Base-by-base conservation (phyloP, 345 rosid genomes). In the Aquilaria yunnanensis region DNA sequence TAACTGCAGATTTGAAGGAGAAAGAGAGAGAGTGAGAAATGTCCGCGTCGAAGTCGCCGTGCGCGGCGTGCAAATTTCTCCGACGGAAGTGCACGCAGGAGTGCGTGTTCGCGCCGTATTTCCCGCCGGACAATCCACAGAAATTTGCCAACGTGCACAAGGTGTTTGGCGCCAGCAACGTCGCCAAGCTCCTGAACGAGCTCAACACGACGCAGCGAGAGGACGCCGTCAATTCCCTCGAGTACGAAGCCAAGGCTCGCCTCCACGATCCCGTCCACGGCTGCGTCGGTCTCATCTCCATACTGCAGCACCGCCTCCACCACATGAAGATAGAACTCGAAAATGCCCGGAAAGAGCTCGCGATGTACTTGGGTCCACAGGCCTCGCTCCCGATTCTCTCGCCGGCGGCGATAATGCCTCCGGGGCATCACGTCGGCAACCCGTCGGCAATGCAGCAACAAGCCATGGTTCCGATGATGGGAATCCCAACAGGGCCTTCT, bases 201-300 rank as follows among this genome's bases (percentile, higher is more conserved):
- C 84, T 90, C 32, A 63, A 72, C 13, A 68, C 80, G 16, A 10
- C 62, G 0, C 80, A 77, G 31, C 80, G 98, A 0, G 89, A 88
- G 63, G 97, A 88, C 1, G 96, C 97, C 0, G 97, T 90, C 11
- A 81, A 85, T 62, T 90, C 97, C 0, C 82, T 93, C 14, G 82
- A 79, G 9, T 93, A 82, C 2, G 96, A 93, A 50, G 96, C 97
- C 0, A 92, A 93, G 66, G 81, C 86, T 47, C 82, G 97, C 9
- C 84, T 84, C 41, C 88, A 77, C 0, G 97, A 93, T 51, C 98
- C 96, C 1, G 89, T 93, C 14, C 90, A 93, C 12, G 97, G 98
- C 10, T 89, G 98, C 13, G 90, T 89, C 32, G 91, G 96, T 5
- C 69, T 81, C 14, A 86, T 93, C 65, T 78, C 94, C 2, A 61